phyloP scores from a whole-genome alignment of 306 rosid genomes.

The Begonia masoniana region DNA sequence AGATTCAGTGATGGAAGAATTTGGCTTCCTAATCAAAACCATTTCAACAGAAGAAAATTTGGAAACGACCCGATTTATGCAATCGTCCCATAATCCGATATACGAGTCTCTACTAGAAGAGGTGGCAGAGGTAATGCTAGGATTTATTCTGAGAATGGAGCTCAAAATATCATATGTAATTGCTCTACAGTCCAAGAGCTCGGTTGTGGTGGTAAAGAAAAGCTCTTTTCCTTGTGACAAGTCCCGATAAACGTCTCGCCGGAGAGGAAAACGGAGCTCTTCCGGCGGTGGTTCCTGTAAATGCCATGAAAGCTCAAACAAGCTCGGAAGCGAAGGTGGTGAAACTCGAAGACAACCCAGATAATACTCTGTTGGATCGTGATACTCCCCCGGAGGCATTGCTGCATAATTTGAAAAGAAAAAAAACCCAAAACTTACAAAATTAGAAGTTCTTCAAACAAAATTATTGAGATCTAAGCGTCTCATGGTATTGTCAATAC shows the following conservation, averaged over 20 bases:
- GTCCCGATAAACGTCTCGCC: conserved; percentile 54
- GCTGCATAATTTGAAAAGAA: conserved; percentile 24
- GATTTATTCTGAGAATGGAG: conserved; percentile 42
- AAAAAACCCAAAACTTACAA: no score
- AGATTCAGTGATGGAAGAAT: conserved; percentile 8
- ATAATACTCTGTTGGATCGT: conserved; percentile 74
- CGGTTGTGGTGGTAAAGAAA: conserved; percentile 46
- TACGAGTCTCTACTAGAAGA: conserved; percentile 50
- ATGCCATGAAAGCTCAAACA: conserved; percentile 49
- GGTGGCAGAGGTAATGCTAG: conserved; percentile 17
- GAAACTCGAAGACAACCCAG: conserved; percentile 44
- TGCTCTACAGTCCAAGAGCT: conserved; percentile 47
- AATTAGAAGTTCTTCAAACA: no score
- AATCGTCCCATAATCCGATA: conserved; percentile 81
- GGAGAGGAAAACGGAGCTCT: conserved; percentile 63
- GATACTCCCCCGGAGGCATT: conserved; percentile 40
- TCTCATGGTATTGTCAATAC: no score
- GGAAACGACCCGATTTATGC: conserved; percentile 53
- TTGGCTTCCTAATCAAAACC: conserved; percentile 36
- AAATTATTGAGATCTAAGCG: no score
- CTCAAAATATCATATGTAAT: conserved; percentile 45
- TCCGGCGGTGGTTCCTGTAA: conserved; percentile 74
- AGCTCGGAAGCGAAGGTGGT: conserved; percentile 46
- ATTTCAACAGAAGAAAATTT: conserved; percentile 45
- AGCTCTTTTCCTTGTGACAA: conserved; percentile 66